These are phyloP conservation scores for Cymodocea nodosa DNA, from an alignment of 116 monocot genomes.

Conservation along the genomic window DNA sequence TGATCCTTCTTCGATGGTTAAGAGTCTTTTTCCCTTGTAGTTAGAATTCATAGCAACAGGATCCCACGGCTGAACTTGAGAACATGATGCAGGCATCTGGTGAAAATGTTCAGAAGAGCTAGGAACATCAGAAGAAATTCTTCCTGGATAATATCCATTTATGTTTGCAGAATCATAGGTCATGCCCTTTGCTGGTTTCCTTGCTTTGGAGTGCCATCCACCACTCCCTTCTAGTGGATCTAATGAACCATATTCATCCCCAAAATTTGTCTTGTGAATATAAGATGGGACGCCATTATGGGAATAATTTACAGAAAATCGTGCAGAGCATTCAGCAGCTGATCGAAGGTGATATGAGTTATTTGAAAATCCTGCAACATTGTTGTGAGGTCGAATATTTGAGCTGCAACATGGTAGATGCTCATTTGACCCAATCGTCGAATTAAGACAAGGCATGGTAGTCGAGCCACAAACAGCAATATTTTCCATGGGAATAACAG, in stretches of 20 bases:
- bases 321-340: slow-evolving; percentile 20
- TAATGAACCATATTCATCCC: slow-evolving; percentile 3
- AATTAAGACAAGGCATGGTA: neutral
- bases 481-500: slow-evolving; percentile 1
- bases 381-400: neutral
- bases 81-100: slow-evolving; percentile 8
- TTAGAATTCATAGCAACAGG: neutral
- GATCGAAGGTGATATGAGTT: slow-evolving; percentile 2
- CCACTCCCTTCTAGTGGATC: slow-evolving; percentile 12
- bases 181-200: slow-evolving; percentile 7
- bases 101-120: slow-evolving; percentile 6
- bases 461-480: neutral
- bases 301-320: slow-evolving; percentile 12
- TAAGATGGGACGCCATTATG: slow-evolving; percentile 8
- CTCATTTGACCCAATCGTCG: neutral
- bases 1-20: slow-evolving; percentile 21
- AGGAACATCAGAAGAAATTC: slow-evolving; percentile 22
- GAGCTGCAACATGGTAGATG: slow-evolving; percentile 1
- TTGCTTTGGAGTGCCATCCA: slow-evolving; percentile 24
- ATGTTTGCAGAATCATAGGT: slow-evolving; percentile 5
- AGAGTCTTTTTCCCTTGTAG: slow-evolving; percentile 12
- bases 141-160: slow-evolving; percentile 14
- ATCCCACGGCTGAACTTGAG: slow-evolving; percentile 12
- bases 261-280: slow-evolving; percentile 5
- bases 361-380: neutral